Percentiles rank a stretch among this genome's conserved stretches.
These are phyloP conservation scores for Aspergillus jensenii DNA, from an alignment of 2,329 filamentous ascomycete species.

Conservation along the genomic window DNA sequence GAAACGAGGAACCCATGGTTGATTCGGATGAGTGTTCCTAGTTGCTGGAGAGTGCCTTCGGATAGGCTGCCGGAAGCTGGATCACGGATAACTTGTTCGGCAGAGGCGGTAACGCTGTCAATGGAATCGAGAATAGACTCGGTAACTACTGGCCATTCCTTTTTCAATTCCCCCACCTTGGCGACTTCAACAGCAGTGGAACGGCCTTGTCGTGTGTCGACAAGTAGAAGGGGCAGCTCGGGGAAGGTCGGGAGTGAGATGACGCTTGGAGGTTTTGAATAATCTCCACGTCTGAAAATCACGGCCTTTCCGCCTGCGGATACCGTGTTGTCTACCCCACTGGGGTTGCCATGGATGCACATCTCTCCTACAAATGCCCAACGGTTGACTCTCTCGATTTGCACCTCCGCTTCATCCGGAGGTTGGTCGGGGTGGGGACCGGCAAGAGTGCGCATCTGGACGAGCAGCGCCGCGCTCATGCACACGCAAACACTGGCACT, in stretches of 20 bases:
- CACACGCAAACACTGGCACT: conserved; percentile 95
- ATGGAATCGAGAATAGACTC: conserved; percentile 82
- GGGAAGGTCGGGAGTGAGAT: conserved; percentile 82
- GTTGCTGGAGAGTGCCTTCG: conserved; percentile 63
- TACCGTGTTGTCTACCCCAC: conserved; percentile 95
- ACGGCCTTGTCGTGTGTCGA: conserved; percentile 85
- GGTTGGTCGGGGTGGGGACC: conserved; percentile 93
- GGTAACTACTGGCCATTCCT: conserved; percentile 72
- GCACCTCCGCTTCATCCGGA: conserved; percentile 77
- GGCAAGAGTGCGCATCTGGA: conserved; percentile 84
- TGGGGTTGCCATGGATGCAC: conserved; percentile 96
- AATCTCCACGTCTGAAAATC: conserved; percentile 79
- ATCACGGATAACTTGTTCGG: conserved; percentile 55
- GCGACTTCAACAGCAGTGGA: conserved; percentile 83
- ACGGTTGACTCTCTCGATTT: conserved; percentile 92
- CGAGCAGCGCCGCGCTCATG: conserved; percentile 75
- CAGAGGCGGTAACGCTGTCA: conserved; percentile 61
- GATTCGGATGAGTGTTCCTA: conserved; percentile 87
- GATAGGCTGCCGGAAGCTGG: conserved; percentile 67
- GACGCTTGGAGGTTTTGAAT: conserved; percentile 73
- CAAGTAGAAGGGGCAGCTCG: conserved; percentile 82
- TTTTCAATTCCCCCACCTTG: conserved; percentile 75
- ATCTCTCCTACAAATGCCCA: conserved; percentile 98
- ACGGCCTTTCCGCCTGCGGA: conserved; percentile 92
- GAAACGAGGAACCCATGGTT: conserved; percentile 93